Conservation (phyloP, 2,329 filamentous ascomycete species). For the Aspergillus ochraceoroseus region DNA sequence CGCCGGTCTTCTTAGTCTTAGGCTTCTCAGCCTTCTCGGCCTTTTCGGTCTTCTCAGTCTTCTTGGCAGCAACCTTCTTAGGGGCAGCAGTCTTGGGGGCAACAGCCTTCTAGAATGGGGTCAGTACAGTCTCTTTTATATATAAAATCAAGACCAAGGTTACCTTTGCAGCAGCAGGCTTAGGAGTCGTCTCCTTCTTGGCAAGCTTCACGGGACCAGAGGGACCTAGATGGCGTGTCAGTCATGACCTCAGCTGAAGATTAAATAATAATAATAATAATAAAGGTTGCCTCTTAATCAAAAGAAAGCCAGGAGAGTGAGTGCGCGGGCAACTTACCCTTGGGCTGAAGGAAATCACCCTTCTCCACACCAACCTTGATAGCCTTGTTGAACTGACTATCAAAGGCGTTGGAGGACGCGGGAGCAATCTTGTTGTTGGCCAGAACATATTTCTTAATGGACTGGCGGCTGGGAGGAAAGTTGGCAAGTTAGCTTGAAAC, state of each 20-base stretch:
- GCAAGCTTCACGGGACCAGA: constrained; percentile 90
- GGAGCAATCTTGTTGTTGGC: constrained; percentile 63
- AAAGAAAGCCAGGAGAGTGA: too few relatives aligned
- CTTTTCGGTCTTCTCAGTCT: constrained; percentile 38
- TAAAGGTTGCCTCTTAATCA: too few relatives aligned
- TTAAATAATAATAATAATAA: too few relatives aligned
- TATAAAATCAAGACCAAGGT: background rate
- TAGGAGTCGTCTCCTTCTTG: constrained; percentile 60
- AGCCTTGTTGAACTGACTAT: constrained; percentile 79
- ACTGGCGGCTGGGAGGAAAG: constrained; percentile 55
- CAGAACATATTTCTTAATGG: constrained; percentile 69
- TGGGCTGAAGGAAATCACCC: constrained; percentile 81
- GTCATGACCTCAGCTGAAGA: constrained; percentile 12
- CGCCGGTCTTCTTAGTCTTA: constrained; percentile 45
- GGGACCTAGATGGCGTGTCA: constrained; percentile 54
- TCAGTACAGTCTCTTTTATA: background rate
- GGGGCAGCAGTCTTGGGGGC: constrained; percentile 22
- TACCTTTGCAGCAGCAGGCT: constrained; percentile 43
- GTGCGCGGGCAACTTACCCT: constrained; percentile 59
- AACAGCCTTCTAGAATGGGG: constrained; percentile 2
- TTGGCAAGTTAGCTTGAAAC: constrained; percentile 31
- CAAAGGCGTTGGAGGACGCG: constrained; percentile 56
- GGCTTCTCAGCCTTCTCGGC: constrained; percentile 48
- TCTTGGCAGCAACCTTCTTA: constrained; percentile 44
- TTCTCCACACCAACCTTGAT: constrained; percentile 77